phyloP scores from a whole-genome alignment of 2,329 filamentous ascomycete species.

The Colletotrichum cuscutae region DNA sequence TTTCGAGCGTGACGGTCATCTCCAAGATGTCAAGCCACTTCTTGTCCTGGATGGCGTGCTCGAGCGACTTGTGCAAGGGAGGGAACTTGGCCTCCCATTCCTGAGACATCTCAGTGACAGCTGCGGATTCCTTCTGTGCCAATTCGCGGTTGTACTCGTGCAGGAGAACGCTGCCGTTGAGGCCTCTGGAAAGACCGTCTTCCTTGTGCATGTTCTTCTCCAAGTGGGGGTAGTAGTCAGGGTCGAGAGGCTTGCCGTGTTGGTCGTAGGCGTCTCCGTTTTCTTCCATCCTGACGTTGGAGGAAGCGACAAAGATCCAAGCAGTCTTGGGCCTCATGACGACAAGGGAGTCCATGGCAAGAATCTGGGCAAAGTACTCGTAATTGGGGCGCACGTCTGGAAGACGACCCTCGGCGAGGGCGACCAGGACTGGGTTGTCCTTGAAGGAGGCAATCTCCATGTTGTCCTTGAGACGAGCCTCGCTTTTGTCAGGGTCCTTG shows the following conservation, averaged over 20 bases:
- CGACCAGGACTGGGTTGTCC: conserved; percentile 71
- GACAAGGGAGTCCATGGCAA: conserved; percentile 64
- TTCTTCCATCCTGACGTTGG: conserved; percentile 61
- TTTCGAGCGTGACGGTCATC: conserved; percentile 69
- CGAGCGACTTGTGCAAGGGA: conserved; percentile 63
- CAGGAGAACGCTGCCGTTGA: conserved; percentile 60
- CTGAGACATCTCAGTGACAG: conserved; percentile 61
- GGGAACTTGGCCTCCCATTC: conserved; percentile 70
- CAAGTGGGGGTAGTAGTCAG: conserved; percentile 65
- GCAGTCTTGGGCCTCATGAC: conserved; percentile 67
- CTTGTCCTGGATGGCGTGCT: conserved; percentile 59
- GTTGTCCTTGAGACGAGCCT: conserved; percentile 56
- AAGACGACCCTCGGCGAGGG: conserved; percentile 66
- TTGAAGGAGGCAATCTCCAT: conserved; percentile 68
- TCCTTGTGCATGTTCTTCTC: conserved; percentile 65
- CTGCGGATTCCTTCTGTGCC: conserved; percentile 65
- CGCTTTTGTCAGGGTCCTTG: conserved; percentile 63
- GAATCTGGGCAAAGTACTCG: conserved; percentile 68
- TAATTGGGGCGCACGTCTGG: conserved; percentile 71
- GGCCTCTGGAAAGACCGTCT: conserved; percentile 59
- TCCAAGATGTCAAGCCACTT: conserved; percentile 68
- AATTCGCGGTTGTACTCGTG: conserved; percentile 69
- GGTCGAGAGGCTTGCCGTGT: conserved; percentile 55
- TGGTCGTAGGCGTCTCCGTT: conserved; percentile 51
- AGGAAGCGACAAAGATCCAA: conserved; percentile 68